Evolutionary conservation across 179 eudicot species (phyloP).

Genomic region (Heliamphora pulchella): DNA sequence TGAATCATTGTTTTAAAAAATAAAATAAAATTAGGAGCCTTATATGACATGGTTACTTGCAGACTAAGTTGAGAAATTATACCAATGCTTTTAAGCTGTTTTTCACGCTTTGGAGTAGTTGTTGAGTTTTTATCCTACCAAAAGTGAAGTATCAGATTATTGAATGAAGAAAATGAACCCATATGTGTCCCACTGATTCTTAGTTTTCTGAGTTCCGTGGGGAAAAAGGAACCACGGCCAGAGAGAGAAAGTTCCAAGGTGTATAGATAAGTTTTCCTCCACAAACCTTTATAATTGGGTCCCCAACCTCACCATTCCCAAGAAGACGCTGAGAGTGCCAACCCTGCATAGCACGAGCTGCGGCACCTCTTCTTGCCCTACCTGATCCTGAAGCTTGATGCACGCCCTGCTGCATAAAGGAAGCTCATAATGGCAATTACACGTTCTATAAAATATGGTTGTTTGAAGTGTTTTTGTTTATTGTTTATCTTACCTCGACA

Average conservation of each 20-base stretch:
- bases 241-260: background rate
- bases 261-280: background rate
- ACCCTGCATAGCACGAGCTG: slow-evolving; percentile 77
- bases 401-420: slow-evolving; percentile 29
- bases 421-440: background rate
- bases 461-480: too few relatives aligned
- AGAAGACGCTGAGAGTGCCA: slow-evolving; percentile 62
- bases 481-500: too few relatives aligned
- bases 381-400: slow-evolving; percentile 50
- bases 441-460: background rate
- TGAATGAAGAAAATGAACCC: background rate
- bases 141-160: slow-evolving; percentile 3
- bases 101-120: slow-evolving; percentile 43
- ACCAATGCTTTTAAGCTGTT: slow-evolving; percentile 53
- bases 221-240: background rate
- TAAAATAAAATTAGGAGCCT: background rate
- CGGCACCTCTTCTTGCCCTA: slow-evolving; percentile 63
- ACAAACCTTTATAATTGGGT: slow-evolving; percentile 53
- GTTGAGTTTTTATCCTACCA: slow-evolving; percentile 45
- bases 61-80: slow-evolving; percentile 18
- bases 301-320: slow-evolving; percentile 71
- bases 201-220: background rate
- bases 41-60: background rate
- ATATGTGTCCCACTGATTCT: background rate
- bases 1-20: slow-evolving; percentile 16